These are phyloP conservation scores for Cercospora canescens DNA, from an alignment of 2,329 filamentous ascomycete species.

Conservation along the genomic window DNA sequence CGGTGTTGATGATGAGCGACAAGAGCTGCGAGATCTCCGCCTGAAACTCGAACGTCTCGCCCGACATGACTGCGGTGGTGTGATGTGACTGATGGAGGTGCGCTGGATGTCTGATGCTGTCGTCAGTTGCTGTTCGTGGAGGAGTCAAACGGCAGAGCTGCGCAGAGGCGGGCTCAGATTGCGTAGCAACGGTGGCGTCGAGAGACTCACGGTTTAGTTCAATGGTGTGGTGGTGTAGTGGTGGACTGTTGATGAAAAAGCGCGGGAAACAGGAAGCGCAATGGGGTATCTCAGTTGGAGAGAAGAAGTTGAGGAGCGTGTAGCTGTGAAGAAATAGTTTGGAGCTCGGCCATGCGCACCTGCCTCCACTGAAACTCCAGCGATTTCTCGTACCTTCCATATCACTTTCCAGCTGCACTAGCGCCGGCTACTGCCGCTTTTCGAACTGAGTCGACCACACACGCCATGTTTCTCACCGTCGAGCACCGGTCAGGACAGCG, in stretches of 20 bases:
- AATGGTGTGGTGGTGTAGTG: background rate
- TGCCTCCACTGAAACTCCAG: background rate
- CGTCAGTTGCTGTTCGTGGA: background rate
- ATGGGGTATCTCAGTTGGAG: background rate
- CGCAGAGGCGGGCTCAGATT: background rate
- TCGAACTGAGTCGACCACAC: background rate
- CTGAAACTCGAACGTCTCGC: slow-evolving; percentile 99
- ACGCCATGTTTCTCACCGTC: background rate
- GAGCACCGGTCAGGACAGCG: background rate
- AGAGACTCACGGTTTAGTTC: background rate
- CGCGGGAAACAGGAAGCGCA: background rate
- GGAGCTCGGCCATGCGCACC: background rate
- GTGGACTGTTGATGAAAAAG: background rate
- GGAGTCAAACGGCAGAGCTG: background rate
- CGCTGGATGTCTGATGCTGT: background rate
- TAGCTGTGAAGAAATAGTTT: slow-evolving; percentile 1
- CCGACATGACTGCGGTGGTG: slow-evolving; percentile 64
- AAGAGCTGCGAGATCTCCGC: slow-evolving; percentile 99
- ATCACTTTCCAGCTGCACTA: background rate
- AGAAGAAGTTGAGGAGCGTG: background rate
- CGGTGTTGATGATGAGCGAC: slow-evolving; percentile 99
- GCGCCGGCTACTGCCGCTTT: background rate
- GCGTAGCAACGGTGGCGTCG: background rate
- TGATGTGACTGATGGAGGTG: slow-evolving; percentile 11
- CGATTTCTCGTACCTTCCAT: background rate